phyloP scores from a whole-genome alignment of 176 grass and related monocot species.

The Sorghum bicolor region DNA sequence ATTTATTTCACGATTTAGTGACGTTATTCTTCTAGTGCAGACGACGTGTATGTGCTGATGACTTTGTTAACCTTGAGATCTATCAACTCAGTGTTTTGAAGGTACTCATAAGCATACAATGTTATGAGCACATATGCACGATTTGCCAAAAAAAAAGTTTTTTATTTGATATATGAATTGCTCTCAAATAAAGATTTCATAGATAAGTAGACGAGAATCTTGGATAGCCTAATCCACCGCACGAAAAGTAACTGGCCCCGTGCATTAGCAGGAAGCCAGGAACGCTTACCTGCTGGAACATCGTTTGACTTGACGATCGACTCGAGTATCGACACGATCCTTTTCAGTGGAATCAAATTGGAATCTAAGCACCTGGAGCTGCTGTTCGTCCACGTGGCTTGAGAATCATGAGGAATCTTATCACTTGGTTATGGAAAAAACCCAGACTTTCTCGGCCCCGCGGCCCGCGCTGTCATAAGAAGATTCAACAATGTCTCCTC shows the following conservation, averaged over 20 bases:
- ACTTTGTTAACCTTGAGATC: too few relatives aligned
- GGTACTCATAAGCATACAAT: too few relatives aligned
- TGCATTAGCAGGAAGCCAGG: neutral
- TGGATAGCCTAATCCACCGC: too few relatives aligned
- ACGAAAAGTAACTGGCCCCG: neutral
- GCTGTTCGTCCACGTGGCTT: neutral
- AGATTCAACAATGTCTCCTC: neutral
- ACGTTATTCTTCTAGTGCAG: too few relatives aligned
- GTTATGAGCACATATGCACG: too few relatives aligned
- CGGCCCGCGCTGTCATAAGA: neutral
- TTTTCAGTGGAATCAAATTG: neutral
- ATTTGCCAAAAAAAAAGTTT: too few relatives aligned
- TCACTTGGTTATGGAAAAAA: neutral
- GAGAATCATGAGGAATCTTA: conserved; percentile 6
- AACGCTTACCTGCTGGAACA: neutral
- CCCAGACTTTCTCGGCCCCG: neutral
- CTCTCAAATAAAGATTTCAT: neutral
- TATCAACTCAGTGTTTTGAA: too few relatives aligned
- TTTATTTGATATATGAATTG: neutral
- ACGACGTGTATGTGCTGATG: too few relatives aligned
- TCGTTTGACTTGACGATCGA: neutral
- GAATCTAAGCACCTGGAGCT: neutral
- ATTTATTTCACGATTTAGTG: neutral
- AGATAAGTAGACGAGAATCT: neutral
- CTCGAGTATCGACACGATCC: neutral